These are phyloP conservation scores for Cryptococcus sp. DNA, from an alignment of 1,284 basidiomycete species.

Conservation along the genomic window DNA sequence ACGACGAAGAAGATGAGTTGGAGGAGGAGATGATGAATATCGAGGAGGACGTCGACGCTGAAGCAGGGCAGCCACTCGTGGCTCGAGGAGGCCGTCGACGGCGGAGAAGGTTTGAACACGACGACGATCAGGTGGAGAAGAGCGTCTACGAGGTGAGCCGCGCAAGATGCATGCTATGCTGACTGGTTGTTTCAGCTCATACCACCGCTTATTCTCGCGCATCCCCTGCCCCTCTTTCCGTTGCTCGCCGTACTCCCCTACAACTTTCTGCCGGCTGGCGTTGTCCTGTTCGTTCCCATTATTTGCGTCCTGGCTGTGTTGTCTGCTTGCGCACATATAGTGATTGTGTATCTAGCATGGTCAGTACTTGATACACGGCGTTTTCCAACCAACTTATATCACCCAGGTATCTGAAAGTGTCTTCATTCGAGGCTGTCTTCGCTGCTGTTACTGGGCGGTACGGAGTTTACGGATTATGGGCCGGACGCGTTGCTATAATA, in stretches of 20 bases:
- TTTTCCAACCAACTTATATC: neutral
- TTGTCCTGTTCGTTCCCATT: slow-evolving; percentile 50
- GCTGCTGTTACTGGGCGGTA: slow-evolving; percentile 40
- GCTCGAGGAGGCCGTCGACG: slow-evolving; percentile 13
- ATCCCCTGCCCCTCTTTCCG: slow-evolving; percentile 50
- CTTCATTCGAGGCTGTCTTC: slow-evolving; percentile 51
- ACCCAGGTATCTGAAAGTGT: slow-evolving; percentile 50
- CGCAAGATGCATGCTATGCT: neutral
- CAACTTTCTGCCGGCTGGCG: slow-evolving; percentile 51
- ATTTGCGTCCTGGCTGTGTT: slow-evolving; percentile 43
- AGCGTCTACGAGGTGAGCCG: slow-evolving; percentile 31
- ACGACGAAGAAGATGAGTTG: slow-evolving; percentile 28
- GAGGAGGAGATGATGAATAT: slow-evolving; percentile 23
- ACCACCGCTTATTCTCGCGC: slow-evolving; percentile 47
- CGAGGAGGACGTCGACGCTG: slow-evolving; percentile 26
- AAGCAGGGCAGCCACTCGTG: slow-evolving; percentile 28
- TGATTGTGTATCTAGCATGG: slow-evolving; percentile 53
- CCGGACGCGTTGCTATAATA: slow-evolving; percentile 40
- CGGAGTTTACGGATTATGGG: slow-evolving; percentile 40
- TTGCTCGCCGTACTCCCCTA: slow-evolving; percentile 46
- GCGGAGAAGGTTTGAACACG: slow-evolving; percentile 20
- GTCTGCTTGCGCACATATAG: slow-evolving; percentile 51
- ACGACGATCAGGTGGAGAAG: slow-evolving; percentile 28
- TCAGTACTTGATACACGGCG: slow-evolving; percentile 11
- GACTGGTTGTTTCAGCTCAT: slow-evolving; percentile 37